Percentiles rank a stretch among this genome's conserved stretches.
Conservation (phyloP, 768 basidiomycete genomes). For the Cubamyces lactineus region DNA sequence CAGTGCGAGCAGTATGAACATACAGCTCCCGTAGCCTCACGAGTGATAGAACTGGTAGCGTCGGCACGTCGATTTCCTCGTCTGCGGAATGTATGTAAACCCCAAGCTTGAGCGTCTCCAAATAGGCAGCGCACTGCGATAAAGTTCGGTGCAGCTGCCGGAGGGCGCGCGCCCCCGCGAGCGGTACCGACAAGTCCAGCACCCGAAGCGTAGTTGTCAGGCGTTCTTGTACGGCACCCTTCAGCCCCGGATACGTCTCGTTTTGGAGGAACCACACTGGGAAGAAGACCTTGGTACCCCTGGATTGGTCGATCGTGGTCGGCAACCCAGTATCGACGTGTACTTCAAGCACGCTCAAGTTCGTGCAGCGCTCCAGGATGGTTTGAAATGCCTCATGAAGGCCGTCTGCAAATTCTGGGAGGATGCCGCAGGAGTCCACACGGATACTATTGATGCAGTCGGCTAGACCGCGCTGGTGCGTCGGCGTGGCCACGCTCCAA, state of each 20-base stretch:
- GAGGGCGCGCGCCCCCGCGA: not conserved
- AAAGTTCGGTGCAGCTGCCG: too few species aligned
- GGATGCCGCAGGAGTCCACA: constrained; percentile 9
- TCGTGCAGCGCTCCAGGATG: constrained; percentile 1
- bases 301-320: too few species aligned
- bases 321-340: not conserved
- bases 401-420: constrained; percentile 1
- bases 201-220: not conserved
- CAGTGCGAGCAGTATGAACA: not conserved
- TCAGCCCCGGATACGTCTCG: too few species aligned
- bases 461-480: not conserved
- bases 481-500: not conserved
- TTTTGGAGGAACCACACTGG: too few species aligned
- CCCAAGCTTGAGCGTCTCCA: constrained; percentile 5
- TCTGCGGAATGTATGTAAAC: not conserved
- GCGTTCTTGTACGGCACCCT: not conserved
- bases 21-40: not conserved
- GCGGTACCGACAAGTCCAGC: not conserved
- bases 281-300: too few species aligned
- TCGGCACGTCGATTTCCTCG: not conserved
- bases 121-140: too few species aligned
- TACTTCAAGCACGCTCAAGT: constrained; percentile 5
- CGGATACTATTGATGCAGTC: constrained; percentile 1
- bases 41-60: not conserved
- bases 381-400: not conserved